Base-by-base conservation (phyloP, 108 stramenopile genomes). In the Aureococcus anophagefferens region DNA sequence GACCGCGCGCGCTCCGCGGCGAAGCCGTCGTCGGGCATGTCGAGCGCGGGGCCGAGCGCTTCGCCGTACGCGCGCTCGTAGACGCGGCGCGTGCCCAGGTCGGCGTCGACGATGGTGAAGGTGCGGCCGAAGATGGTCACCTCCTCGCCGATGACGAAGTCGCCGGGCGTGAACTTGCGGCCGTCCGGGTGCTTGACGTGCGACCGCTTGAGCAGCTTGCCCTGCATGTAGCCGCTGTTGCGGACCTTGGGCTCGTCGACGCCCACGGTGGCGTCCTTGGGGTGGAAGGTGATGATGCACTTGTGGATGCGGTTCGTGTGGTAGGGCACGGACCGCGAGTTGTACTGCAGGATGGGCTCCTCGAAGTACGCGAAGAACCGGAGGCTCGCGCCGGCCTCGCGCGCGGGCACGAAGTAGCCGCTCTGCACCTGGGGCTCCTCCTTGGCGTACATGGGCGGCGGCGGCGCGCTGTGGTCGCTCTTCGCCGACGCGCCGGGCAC, bases 171-270 rank as follows among this genome's bases (percentile, higher is more conserved):
- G 40, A 76, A 76, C 28, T 51, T 35, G 45, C 65, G 44, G 4
- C 69, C 59, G 34, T 34, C 36, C 36, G 31, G 4, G 69, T 29
- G 65, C 71, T 75, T 64, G 32, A 78, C 74, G 33, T 67, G 72
- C 35, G 71, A 73, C 64, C 84, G 82, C 71, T 74, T 77, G 73
- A 86, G 76, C 46, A 83, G 80, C 18, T 67, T 79, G 59, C 85
- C 85, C 66, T 81, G 80, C 1, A 76, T 36, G 13, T 83, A 70
- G 36, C 85, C 85, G 51, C 64, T 62, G 80, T 86, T 85, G n/a
- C 31, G 30, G 33, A 73, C 33, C 7, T 45, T 30, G 15, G 82
- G 82, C 65, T 86, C 85, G 35, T 74, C 51, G 34, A 86, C 69
- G 21, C 70, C 74, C 30, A 81, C 40, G 15, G 74, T 77, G 45